Percentiles rank a stretch among this genome's conserved stretches.
Evolutionary conservation across 2,329 filamentous ascomycete genomes (phyloP).

Genomic region (Fusarium sp.): DNA sequence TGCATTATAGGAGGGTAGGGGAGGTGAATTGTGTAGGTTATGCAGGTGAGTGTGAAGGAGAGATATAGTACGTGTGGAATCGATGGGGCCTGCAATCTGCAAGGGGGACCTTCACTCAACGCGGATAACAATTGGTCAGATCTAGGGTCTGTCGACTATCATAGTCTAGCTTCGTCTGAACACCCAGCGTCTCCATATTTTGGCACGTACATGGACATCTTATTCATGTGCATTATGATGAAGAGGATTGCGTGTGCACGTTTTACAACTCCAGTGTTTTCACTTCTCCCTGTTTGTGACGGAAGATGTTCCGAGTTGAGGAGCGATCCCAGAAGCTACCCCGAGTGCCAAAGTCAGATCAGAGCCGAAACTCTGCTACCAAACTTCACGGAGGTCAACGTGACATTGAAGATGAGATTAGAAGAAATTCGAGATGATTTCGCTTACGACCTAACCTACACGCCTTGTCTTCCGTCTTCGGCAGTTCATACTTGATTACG

Average conservation of each 20-base stretch:
- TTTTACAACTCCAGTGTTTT: slow-evolving; percentile 32
- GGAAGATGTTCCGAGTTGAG: slow-evolving; percentile 31
- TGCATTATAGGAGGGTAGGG: slow-evolving; percentile 24
- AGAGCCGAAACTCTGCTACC: neutral
- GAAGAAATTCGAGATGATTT: slow-evolving; percentile 28
- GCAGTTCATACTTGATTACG: slow-evolving; percentile 25
- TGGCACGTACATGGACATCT: slow-evolving; percentile 21
- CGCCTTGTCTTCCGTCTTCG: slow-evolving; percentile 26
- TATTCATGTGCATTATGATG: slow-evolving; percentile 23
- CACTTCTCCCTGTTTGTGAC: slow-evolving; percentile 26
- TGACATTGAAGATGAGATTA: slow-evolving; percentile 34
- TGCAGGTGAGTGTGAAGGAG: slow-evolving; percentile 18
- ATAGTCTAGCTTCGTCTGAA: slow-evolving; percentile 2
- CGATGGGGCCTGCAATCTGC: slow-evolving; percentile 13
- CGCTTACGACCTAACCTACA: slow-evolving; percentile 35
- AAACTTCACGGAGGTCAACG: slow-evolving; percentile 23
- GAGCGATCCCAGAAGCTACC: slow-evolving; percentile 10
- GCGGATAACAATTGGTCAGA: slow-evolving; percentile 30
- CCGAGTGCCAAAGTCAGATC: slow-evolving; percentile 22
- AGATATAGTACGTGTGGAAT: slow-evolving; percentile 9
- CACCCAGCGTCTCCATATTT: neutral
- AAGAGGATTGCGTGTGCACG: slow-evolving; percentile 40
- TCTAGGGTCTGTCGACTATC: neutral
- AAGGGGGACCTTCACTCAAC: slow-evolving; percentile 18
- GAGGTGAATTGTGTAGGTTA: slow-evolving; percentile 35